Base-by-base conservation (phyloP, 2,329 filamentous ascomycete species). In the Chrysoporthe austroafricana region DNA sequence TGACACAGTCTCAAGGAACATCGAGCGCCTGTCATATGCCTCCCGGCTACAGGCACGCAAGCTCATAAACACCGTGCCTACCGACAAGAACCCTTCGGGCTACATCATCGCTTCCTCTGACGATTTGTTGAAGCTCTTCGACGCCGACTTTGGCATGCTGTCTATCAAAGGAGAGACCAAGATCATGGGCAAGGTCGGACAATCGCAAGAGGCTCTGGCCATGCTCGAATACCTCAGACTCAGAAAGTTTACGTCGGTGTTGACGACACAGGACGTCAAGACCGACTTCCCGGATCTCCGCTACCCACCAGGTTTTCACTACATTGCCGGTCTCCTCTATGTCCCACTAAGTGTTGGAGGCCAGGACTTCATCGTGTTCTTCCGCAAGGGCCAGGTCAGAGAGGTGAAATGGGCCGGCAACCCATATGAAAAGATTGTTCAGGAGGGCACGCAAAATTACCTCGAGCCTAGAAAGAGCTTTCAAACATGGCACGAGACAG, bases 81-180 rank as follows among this genome's bases (percentile, higher is more conserved):
- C 92, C 0, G 87, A 93, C 70, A 86, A 89, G 65, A 97, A 95
- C 63, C 93, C 93, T 0, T 93, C 93, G 0, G 93, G 93, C 0
- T 97, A 97, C 75, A 97, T 97, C 60, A 90, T 96, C 66, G 93
- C 93, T 0, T 96, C 93, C 0, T 96, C 93, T 0, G 93, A 96
- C 64, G 94, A 97, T 73, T 79, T 97, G 0, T 77, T 97, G 4
- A 92, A 89, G 72, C 83, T 97, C 0, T 97, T 97, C 71, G 89
- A 96, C 74, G 94, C 93, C 0, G 94, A 97, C 73, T 96, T 93
- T 75, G 94, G 93, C 2, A 84, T 96, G 54, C 79, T 97, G 0
- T 96, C 92, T 0, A 97, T 97, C 57, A 85, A 87, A 39, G 93
- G 92, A n/a, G 93, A 97, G 76, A 96, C 93, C 0, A 97, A 97